phyloP scores from a whole-genome alignment of 805 yeast species.

The Barnettozyma wickerhamii region DNA sequence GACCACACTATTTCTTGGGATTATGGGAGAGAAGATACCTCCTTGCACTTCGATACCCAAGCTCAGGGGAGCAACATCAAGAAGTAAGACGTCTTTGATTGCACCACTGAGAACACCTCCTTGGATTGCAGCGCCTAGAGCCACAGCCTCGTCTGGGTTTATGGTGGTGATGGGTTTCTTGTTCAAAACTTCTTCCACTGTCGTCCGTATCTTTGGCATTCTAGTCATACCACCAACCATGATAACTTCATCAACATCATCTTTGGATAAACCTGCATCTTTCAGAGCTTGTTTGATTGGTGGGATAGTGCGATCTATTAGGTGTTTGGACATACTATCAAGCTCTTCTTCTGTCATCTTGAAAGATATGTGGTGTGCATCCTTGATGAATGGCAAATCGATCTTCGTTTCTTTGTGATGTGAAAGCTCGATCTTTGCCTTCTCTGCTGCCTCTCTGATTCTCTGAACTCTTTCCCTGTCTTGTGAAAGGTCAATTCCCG shows the following conservation, averaged over 20 bases:
- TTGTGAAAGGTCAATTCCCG: conserved; percentile 48
- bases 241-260: conserved; percentile 69
- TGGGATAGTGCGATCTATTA: conserved; percentile 62
- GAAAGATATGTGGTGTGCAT: conserved; percentile 56
- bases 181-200: conserved; percentile 55
- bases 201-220: conserved; percentile 73
- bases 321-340: conserved; percentile 59
- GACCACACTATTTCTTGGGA: conserved; percentile 72
- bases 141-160: conserved; percentile 93
- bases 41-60: conserved; percentile 84
- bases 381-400: conserved; percentile 64
- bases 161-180: conserved; percentile 67
- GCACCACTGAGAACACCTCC: conserved; percentile 85
- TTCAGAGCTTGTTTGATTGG: conserved; percentile 72
- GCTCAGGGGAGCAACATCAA: conserved; percentile 82
- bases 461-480: conserved; percentile 64
- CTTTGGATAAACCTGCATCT: conserved; percentile 64
- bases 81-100: conserved; percentile 67
- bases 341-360: conserved; percentile 61
- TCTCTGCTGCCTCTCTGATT: conserved; percentile 72
- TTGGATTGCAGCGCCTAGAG: conserved; percentile 86
- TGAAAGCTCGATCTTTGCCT: conserved; percentile 69
- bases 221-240: conserved; percentile 89
- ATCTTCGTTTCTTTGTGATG: conserved; percentile 58
- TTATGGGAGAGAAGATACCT: conserved; percentile 75